These are phyloP conservation scores for Chaetomium strumarium DNA, from an alignment of 2,329 filamentous ascomycete genomes.

Conservation along the genomic window DNA sequence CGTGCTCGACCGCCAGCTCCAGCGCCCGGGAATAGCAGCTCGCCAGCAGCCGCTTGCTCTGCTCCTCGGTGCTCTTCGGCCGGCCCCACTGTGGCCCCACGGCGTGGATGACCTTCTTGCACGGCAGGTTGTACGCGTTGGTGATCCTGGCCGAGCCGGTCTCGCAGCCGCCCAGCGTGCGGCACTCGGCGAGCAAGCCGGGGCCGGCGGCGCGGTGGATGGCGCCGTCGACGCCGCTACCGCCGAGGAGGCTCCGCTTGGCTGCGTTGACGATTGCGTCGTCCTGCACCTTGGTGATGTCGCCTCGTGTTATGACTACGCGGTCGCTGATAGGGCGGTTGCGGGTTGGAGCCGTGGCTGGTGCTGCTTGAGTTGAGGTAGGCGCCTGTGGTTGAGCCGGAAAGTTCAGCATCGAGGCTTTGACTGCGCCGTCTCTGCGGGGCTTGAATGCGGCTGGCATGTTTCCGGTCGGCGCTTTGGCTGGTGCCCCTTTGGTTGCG, in stretches of 20 bases:
- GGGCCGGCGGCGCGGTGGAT: constrained; percentile 80
- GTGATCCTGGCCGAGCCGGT: constrained; percentile 85
- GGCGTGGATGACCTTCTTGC: constrained; percentile 77
- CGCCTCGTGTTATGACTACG: constrained; percentile 63
- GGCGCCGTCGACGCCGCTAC: constrained; percentile 84
- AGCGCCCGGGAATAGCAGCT: constrained; percentile 67
- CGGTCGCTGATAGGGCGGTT: no score
- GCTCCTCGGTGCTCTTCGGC: constrained; percentile 33
- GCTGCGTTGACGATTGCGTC: constrained; percentile 93
- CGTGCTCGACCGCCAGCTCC: constrained; percentile 62
- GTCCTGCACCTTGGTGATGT: constrained; percentile 74
- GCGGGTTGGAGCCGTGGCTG: no score
- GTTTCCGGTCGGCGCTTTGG: no score
- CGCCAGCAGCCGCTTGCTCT: constrained; percentile 44
- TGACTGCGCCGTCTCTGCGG: no score
- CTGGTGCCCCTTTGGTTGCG: no score
- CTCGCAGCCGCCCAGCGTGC: constrained; percentile 61
- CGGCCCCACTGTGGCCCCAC: constrained; percentile 76
- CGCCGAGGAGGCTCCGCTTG: constrained; percentile 70
- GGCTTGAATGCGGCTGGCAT: no score
- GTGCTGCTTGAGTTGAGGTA: no score
- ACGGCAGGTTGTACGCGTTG: constrained; percentile 66
- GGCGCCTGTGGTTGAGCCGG: no score
- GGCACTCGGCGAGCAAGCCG: constrained; percentile 63
- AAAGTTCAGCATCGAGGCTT: no score